phyloP scores from a whole-genome alignment of 23 red algal species.

The Gracilaria gracilis region DNA sequence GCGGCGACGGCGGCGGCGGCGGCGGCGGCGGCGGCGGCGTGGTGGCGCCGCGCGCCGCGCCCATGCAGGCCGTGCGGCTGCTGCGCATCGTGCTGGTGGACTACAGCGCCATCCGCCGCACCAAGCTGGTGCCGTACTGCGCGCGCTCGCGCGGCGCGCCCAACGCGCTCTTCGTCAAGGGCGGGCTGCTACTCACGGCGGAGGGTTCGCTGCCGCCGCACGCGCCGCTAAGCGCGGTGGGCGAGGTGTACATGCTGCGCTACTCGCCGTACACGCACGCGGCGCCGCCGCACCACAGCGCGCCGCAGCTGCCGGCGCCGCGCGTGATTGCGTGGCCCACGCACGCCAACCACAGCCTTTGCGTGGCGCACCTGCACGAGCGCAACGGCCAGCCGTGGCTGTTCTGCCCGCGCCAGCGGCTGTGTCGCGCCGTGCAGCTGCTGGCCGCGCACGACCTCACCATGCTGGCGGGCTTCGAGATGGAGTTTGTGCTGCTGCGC shows the following conservation, averaged over 20 bases:
- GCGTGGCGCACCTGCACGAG: conserved; percentile 35
- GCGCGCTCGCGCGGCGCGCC: neutral
- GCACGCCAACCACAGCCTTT: conserved; percentile 38
- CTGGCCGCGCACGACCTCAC: conserved; percentile 21
- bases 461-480: conserved; percentile 62
- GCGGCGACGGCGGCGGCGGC: too few relatives aligned
- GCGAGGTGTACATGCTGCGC: conserved; percentile 28
- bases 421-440: conserved; percentile 40
- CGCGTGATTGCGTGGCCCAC: neutral
- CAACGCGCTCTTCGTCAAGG: conserved; percentile 14
- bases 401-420: conserved; percentile 17
- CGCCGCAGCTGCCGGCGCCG: neutral
- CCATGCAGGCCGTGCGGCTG: neutral
- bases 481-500: conserved; percentile 52
- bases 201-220: neutral
- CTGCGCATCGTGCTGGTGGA: conserved; percentile 43
- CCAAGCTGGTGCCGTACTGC: neutral
- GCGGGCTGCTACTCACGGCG: conserved; percentile 2
- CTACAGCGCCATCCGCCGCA: conserved; percentile 6
- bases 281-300: neutral
- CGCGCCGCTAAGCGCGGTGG: neutral
- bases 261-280: neutral
- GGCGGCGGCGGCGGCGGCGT: too few relatives aligned
- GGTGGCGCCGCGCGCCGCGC: neutral
- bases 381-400: conserved; percentile 2